Evolutionary conservation across 1,284 basidiomycete genomes (phyloP), one percentile per base, ranked within the genome.

Genomic region (Athelia sp.): DNA sequence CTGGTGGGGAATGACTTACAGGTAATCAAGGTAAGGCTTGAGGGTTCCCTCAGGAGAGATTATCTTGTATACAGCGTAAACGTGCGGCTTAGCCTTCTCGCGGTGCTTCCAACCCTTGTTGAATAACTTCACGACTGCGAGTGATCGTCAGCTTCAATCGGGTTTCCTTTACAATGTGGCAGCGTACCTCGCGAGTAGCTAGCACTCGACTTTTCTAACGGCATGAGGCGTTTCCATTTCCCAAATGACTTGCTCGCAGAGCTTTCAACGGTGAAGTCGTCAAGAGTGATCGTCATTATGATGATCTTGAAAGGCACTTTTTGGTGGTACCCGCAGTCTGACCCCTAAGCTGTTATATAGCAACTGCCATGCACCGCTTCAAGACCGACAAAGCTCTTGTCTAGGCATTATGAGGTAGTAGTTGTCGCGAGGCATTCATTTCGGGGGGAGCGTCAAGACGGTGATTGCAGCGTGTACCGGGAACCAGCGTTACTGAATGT

Each of bases 91-190:
- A 9, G 62, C 54, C 57, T 81, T 84, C 48, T 76, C 67, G 1
- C 72, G 70, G 58, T 84, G 82, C 47, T 67, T 72, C 81, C 81
- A 84, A 31, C 76, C 77, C 52, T 71, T 73, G 46, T 64, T 55
- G 54, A 84, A 83, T 42, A 75, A 63, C 22, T 65, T 67, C 53
- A 73, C 70, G 6, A 82, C 82, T 83, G 42, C 49, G 50, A 3
- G 18, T 34, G 17, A 2, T 23, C 35, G 19, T 29, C 6, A 50
- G 19, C 13, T 31, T 21, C 19, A 21, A n/a, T 4, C 13, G 26
- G 13, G 26, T 29, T 13, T 29, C 26, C 6, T 29, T 29, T 14
- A 21, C 18, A 2, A 17, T 10, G 10, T 22, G 19, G 43, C 13
- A 40, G 31, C 35, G 22, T 26, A 36, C 47, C 34, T 21, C 44